Evolutionary conservation across 2,329 filamentous ascomycete species (phyloP).

Genomic region (Purpureocillium takamizusanense): DNA sequence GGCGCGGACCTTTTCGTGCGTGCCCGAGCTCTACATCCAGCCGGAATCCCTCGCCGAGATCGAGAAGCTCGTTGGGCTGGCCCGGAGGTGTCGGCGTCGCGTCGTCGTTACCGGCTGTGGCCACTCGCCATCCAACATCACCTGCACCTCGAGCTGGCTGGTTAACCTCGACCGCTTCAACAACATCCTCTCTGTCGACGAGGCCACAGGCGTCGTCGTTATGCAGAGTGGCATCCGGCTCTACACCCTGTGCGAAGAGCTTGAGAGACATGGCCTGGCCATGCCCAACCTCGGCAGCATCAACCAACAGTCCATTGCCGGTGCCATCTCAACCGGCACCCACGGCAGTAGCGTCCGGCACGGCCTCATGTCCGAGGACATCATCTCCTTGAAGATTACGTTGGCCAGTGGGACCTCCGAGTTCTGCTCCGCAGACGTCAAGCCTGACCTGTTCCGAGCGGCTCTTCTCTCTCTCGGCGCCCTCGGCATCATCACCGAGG

Average conservation of each 20-base stretch:
- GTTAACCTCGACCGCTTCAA: conserved; percentile 84
- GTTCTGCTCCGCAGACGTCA: conserved; percentile 59
- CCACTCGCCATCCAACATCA: conserved; percentile 87
- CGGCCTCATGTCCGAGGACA: conserved; percentile 73
- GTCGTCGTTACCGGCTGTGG: conserved; percentile 82
- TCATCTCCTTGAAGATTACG: conserved; percentile 68
- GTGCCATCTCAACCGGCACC: conserved; percentile 86
- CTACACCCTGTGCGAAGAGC: conserved; percentile 60
- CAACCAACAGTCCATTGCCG: conserved; percentile 85
- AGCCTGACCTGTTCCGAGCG: conserved; percentile 76
- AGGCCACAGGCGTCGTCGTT: conserved; percentile 54
- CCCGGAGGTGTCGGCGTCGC: conserved; percentile 70
- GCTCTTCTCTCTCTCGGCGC: conserved; percentile 82
- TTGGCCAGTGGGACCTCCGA: conserved; percentile 70
- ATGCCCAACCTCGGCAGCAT: conserved; percentile 93
- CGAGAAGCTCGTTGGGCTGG: conserved; percentile 72
- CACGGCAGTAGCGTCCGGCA: conserved; percentile 82
- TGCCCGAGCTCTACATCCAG: conserved; percentile 84
- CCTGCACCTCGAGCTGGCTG: conserved; percentile 89
- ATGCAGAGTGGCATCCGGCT: conserved; percentile 88
- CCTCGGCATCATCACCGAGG: conserved; percentile 81
- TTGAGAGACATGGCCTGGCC: conserved; percentile 68
- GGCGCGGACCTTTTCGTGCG: conserved; percentile 85
- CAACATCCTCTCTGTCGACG: conserved; percentile 61
- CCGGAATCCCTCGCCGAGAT: conserved; percentile 73